These are phyloP conservation scores for Lichtheimia hyalospora DNA, from an alignment of 371 early-diverging fungal genomes.

Conservation along the genomic window DNA sequence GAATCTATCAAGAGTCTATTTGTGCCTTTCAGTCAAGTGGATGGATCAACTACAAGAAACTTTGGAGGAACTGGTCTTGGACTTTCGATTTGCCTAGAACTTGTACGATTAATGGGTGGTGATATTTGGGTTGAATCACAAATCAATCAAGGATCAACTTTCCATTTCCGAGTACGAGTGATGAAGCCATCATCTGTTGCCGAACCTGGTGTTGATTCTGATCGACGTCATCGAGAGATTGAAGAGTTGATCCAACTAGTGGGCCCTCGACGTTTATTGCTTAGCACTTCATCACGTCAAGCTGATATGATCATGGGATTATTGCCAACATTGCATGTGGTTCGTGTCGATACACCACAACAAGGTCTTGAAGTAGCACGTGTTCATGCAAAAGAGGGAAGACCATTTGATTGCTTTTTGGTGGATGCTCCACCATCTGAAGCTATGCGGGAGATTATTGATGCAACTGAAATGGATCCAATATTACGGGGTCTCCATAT, in stretches of 20 bases:
- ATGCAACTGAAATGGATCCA: constrained; percentile 16
- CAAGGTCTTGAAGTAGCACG: constrained; percentile 18
- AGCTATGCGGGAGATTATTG: constrained; percentile 11
- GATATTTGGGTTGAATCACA: constrained; percentile 49
- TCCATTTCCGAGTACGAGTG: constrained; percentile 47
- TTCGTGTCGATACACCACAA: constrained; percentile 8
- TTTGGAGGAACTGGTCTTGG: constrained; percentile 70
- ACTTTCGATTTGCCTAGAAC: constrained; percentile 56
- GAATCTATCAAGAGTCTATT: constrained; percentile 55
- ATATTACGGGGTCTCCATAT: constrained; percentile 20
- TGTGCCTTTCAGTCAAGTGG: constrained; percentile 59
- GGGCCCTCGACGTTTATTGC: constrained; percentile 36
- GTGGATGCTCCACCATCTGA: constrained; percentile 33
- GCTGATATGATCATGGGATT: constrained; percentile 29
- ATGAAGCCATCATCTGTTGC: constrained; percentile 33
- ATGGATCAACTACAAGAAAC: constrained; percentile 56
- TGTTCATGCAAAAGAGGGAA: neutral
- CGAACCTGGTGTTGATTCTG: constrained; percentile 24
- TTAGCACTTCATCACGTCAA: constrained; percentile 21
- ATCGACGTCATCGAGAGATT: constrained; percentile 23
- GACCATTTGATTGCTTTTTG: constrained; percentile 29
- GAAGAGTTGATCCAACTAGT: constrained; percentile 22
- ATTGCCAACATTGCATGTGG: constrained; percentile 21
- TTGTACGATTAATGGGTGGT: constrained; percentile 60
- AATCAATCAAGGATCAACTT: constrained; percentile 52